These are phyloP conservation scores for Mycena polygramma DNA, from an alignment of 768 basidiomycete species.

Conservation along the genomic window DNA sequence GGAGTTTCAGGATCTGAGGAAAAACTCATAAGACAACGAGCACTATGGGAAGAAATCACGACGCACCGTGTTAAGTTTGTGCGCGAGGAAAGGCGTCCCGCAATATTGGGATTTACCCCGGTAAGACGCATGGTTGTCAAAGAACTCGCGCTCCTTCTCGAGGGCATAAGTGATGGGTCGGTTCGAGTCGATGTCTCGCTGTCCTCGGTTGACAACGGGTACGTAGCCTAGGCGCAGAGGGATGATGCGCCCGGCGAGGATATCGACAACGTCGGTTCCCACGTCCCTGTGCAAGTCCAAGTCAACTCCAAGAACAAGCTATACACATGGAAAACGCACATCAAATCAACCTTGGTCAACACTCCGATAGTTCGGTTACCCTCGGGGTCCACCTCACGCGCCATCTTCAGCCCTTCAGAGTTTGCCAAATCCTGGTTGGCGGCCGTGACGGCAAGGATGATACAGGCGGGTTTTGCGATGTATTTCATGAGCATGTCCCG, in stretches of 20 bases:
- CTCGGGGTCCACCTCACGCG: slow-evolving; percentile 96
- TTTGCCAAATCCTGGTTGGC: slow-evolving; percentile 99
- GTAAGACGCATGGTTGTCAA: slow-evolving; percentile 95
- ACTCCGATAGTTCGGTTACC: slow-evolving; percentile 98
- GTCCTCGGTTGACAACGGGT: slow-evolving; percentile 98
- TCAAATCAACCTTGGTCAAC: slow-evolving; percentile 97
- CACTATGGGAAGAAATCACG: slow-evolving; percentile 2
- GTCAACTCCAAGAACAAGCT: slow-evolving; percentile 3
- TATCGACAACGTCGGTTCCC: slow-evolving; percentile 99
- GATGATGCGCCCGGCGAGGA: slow-evolving; percentile 96
- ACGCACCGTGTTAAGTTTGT: slow-evolving; percentile 93
- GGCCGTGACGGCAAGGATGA: slow-evolving; percentile 95
- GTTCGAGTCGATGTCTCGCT: slow-evolving; percentile 93
- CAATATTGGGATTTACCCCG: slow-evolving; percentile 96
- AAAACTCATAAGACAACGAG: slow-evolving; percentile 3
- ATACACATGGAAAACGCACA: slow-evolving; percentile 66
- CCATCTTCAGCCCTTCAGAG: slow-evolving; percentile 96
- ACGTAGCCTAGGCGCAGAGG: slow-evolving; percentile 97
- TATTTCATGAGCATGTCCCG: slow-evolving; percentile 96
- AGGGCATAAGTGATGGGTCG: slow-evolving; percentile 90
- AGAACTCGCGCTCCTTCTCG: slow-evolving; percentile 92
- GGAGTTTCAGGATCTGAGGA: slow-evolving; percentile 95
- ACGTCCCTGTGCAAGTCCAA: slow-evolving; percentile 80
- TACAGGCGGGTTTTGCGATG: slow-evolving; percentile 95
- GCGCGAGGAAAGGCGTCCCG: slow-evolving; percentile 95